A percentile compares a stretch with the other conserved stretches of the same genome.
phyloP scores from a whole-genome alignment of 2,329 filamentous ascomycete genomes.

The Tolypocladium ophioglossoides region DNA sequence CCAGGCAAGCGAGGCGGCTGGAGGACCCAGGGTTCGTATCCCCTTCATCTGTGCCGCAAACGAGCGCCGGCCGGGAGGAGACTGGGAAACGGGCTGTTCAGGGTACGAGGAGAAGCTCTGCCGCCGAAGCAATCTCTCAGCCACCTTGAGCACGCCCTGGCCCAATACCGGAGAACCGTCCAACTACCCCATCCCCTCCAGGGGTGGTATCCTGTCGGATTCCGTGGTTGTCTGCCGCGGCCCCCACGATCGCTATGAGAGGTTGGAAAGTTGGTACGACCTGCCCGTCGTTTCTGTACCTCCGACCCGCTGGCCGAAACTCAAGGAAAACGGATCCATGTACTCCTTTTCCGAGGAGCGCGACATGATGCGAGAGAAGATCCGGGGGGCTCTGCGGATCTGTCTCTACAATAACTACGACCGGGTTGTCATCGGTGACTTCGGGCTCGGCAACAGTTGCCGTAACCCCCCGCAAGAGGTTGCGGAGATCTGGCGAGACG shows the following conservation, averaged over 20 bases:
- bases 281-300: conserved; percentile 66
- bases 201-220: conserved; percentile 59
- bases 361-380: conserved; percentile 62
- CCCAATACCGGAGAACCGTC: conserved; percentile 29
- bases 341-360: conserved; percentile 65
- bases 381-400: conserved; percentile 59
- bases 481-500: conserved; percentile 55
- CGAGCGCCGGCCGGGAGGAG: conserved; percentile 66
- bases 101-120: conserved; percentile 57
- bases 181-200: conserved; percentile 63
- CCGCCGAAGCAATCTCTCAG: conserved; percentile 62
- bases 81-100: conserved; percentile 57
- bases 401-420: conserved; percentile 50
- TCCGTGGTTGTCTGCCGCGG: conserved; percentile 65
- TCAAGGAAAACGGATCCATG: conserved; percentile 53
- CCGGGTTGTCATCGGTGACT: conserved; percentile 51
- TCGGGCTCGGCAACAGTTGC: conserved; percentile 52
- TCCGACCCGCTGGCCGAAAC: conserved; percentile 62
- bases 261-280: conserved; percentile 42
- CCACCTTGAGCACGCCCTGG: conserved; percentile 53
- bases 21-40: conserved; percentile 30
- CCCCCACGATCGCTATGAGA: conserved; percentile 53
- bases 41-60: conserved; percentile 66
- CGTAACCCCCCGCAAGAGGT: conserved; percentile 56
- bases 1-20: conserved; percentile 20